These are phyloP conservation scores for Hirschfeldia incana DNA, from an alignment of 345 rosid species.

Conservation along the genomic window DNA sequence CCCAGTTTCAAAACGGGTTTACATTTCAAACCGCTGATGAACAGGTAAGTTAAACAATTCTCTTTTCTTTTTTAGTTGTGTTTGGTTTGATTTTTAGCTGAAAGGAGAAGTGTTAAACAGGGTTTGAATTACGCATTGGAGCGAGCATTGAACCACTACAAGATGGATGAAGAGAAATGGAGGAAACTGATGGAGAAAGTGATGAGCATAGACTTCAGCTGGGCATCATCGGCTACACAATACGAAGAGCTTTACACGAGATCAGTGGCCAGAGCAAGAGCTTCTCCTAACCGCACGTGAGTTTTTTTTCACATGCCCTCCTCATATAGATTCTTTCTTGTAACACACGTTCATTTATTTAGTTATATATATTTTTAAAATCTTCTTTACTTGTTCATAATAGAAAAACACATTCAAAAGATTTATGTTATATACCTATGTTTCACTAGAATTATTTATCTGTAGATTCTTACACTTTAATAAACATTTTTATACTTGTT, in stretches of 20 bases:
- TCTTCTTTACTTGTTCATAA: conserved; percentile 37
- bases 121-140: conserved; percentile 66
- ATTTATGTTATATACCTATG: background rate
- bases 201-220: conserved; percentile 84
- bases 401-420: conserved; percentile 8
- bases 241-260: conserved; percentile 81
- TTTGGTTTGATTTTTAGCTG: background rate
- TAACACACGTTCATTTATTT: background rate
- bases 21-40: conserved; percentile 74
- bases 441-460: background rate
- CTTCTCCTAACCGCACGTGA: conserved; percentile 45
- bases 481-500: background rate
- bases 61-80: conserved; percentile 8
- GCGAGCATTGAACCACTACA: conserved; percentile 67
- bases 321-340: conserved; percentile 7
- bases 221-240: conserved; percentile 78
- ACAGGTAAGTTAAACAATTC: conserved; percentile 49
- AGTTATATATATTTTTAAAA: background rate
- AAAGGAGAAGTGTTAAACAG: conserved; percentile 37
- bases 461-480: background rate
- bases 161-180: conserved; percentile 57
- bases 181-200: conserved; percentile 63
- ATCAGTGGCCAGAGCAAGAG: conserved; percentile 70
- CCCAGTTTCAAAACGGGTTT: conserved; percentile 70
- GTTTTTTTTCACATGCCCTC: conserved; percentile 13